Conservation (phyloP, 345 rosid genomes). For the Rhizophora apiculata region DNA sequence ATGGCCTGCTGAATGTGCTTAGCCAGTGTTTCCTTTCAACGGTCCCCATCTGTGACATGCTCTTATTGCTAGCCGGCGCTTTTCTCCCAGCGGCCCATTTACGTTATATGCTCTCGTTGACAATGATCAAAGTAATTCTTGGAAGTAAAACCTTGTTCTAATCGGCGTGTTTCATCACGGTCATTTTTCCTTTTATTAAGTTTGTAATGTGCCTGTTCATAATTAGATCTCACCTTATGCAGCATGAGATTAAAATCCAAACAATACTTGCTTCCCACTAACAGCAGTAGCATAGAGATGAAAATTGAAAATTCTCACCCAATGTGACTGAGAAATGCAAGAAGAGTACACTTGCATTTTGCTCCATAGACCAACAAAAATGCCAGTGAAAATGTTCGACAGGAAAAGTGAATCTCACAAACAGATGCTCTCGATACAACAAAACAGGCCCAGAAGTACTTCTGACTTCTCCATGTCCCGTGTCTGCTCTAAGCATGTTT, state of each 20-base stretch:
- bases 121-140: no score
- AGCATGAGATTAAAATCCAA: background rate
- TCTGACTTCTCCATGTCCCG: background rate
- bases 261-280: background rate
- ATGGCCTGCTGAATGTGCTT: no score
- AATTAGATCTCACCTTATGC: no score
- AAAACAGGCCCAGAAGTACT: constrained; percentile 7
- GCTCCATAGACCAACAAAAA: constrained; percentile 1
- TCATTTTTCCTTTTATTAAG: no score
- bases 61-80: no score
- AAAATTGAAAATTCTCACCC: background rate
- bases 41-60: no score
- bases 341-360: background rate
- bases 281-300: background rate
- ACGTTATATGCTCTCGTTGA: no score
- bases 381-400: background rate
- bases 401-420: constrained; percentile 7
- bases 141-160: no score
- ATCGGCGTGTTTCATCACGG: no score
- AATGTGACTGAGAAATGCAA: background rate
- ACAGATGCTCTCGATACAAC: constrained; percentile 12
- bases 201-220: no score
- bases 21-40: no score
- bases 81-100: no score
- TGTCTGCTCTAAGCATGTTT: background rate